Conservation (phyloP, 2,329 filamentous ascomycete genomes). For the Gliomastix tumulicola region DNA sequence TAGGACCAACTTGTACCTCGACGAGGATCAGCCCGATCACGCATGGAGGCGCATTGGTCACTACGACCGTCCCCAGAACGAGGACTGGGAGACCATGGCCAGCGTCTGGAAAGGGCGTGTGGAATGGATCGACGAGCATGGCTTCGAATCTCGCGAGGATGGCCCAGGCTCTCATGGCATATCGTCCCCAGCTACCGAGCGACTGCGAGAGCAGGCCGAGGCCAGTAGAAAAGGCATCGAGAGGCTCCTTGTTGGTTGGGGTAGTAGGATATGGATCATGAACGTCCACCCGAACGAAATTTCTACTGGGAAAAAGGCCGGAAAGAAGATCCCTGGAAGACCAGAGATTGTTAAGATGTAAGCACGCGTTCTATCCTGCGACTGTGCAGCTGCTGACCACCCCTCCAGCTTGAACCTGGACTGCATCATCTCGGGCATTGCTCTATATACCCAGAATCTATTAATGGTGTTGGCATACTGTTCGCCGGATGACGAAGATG, state of each 20-base stretch:
- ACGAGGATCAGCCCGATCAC: constrained; percentile 67
- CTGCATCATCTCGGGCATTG: constrained; percentile 95
- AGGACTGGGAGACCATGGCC: constrained; percentile 94
- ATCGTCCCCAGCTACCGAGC: constrained; percentile 37
- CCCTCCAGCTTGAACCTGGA: constrained; percentile 76
- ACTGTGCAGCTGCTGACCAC: too few relatives aligned
- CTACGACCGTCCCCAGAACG: constrained; percentile 78
- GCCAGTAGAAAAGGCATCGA: constrained; percentile 50
- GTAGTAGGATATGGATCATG: constrained; percentile 91
- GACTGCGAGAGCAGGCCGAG: constrained; percentile 40
- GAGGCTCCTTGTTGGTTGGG: constrained; percentile 89
- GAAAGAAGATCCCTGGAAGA: constrained; percentile 66
- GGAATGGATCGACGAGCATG: constrained; percentile 87
- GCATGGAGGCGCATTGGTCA: constrained; percentile 95
- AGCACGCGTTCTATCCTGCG: too few relatives aligned
- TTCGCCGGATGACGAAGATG: constrained; percentile 63
- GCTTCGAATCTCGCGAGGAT: constrained; percentile 67
- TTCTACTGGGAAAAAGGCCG: constrained; percentile 57
- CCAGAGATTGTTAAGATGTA: constrained; percentile 91
- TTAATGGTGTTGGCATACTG: constrained; percentile 90
- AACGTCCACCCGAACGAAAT: constrained; percentile 75
- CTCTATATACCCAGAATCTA: constrained; percentile 87
- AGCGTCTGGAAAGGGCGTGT: constrained; percentile 87
- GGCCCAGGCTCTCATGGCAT: too few relatives aligned
- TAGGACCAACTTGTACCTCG: constrained; percentile 78